Conservation (phyloP, 495 filamentous ascomycete genomes). For the Neurospora sp. region DNA sequence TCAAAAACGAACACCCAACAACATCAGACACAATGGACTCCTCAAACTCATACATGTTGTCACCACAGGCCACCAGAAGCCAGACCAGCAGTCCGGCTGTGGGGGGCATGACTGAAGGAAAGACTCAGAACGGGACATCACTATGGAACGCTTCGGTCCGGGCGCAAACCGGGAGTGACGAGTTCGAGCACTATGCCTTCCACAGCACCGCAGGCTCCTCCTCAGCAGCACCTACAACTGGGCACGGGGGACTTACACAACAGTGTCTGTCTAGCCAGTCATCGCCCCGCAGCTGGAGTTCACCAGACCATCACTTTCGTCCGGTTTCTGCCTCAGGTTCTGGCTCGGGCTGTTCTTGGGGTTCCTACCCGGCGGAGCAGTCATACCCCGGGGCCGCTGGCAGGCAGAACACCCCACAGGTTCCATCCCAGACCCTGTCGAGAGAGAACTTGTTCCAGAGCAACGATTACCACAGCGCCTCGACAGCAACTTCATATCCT, state of each 20-base stretch:
- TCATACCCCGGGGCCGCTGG: not conserved
- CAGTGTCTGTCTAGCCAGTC: slow-evolving; percentile 11
- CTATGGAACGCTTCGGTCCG: slow-evolving; percentile 12
- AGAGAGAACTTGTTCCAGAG: not conserved
- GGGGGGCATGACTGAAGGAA: not conserved
- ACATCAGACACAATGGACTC: not conserved
- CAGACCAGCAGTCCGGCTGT: not conserved
- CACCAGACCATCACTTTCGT: slow-evolving; percentile 14
- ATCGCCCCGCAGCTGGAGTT: slow-evolving; percentile 22
- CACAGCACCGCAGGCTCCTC: slow-evolving; percentile 11
- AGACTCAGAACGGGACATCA: not conserved
- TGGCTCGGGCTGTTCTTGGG: not conserved
- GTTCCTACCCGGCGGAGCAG: not conserved
- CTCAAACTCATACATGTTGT: not conserved
- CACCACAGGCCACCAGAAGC: not conserved
- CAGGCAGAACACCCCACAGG: not conserved
- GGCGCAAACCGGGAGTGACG: slow-evolving; percentile 9
- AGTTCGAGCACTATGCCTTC: slow-evolving; percentile 19
- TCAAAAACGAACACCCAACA: not conserved
- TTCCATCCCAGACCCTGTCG: not conserved
- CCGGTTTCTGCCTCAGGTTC: not conserved
- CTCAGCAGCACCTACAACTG: slow-evolving; percentile 2
- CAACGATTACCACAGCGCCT: not conserved
- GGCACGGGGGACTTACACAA: slow-evolving; percentile 2
- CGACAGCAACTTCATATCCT: not conserved